Conservation (phyloP, 2,329 filamentous ascomycete species). For the Lasiodiplodia citricola region DNA sequence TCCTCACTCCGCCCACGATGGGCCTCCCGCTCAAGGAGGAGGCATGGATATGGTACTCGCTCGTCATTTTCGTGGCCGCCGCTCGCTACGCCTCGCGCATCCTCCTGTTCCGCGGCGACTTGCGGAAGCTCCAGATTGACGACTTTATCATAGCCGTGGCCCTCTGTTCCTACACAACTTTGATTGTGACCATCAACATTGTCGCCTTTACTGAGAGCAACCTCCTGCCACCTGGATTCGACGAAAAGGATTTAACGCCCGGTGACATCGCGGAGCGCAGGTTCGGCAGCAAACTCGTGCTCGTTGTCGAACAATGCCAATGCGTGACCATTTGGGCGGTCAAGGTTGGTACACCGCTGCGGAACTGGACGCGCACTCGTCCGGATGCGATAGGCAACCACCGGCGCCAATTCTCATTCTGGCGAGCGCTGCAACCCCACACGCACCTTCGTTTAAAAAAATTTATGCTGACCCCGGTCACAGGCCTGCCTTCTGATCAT, state of each 20-base stretch:
- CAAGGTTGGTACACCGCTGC: constrained; percentile 4
- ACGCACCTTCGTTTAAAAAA: constrained; percentile 30
- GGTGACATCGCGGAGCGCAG: constrained; percentile 44
- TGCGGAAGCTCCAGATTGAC: constrained; percentile 58
- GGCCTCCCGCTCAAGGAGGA: constrained; percentile 44
- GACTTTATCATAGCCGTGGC: constrained; percentile 64
- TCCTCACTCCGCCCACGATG: constrained; percentile 8
- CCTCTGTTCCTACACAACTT: constrained; percentile 54
- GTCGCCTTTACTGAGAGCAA: constrained; percentile 49
- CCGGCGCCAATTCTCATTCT: neutral
- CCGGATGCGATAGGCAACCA: neutral
- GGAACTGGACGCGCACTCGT: neutral
- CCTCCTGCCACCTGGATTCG: constrained; percentile 50
- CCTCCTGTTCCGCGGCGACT: constrained; percentile 51
- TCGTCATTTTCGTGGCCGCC: constrained; percentile 47
- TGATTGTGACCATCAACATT: constrained; percentile 56
- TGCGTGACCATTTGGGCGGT: constrained; percentile 45
- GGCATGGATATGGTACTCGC: constrained; percentile 55
- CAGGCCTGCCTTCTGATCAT: constrained; percentile 43
- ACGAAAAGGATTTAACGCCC: constrained; percentile 49
- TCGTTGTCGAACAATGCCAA: constrained; percentile 48
- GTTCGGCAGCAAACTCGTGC: constrained; percentile 45
- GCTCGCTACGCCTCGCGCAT: constrained; percentile 50
- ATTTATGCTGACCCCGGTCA: neutral
- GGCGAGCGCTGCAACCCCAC: neutral